phyloP scores from a whole-genome alignment of 73 alveolate genomes.

The Paramecium bursaria region DNA sequence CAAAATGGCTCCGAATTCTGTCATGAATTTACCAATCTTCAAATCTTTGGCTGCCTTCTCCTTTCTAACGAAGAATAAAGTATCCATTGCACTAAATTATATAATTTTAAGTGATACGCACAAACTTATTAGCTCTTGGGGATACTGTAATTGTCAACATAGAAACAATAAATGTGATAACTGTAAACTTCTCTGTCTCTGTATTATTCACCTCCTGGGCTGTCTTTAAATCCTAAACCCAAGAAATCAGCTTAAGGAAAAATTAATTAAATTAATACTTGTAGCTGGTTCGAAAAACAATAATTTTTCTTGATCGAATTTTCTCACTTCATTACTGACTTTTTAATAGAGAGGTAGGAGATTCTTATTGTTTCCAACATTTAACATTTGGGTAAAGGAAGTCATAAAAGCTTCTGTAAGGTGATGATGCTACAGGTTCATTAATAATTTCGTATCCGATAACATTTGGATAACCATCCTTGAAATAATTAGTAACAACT shows the following conservation, averaged over 20 bases:
- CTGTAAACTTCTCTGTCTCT: conserved; percentile 66
- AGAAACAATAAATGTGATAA: conserved; percentile 65
- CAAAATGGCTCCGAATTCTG: conserved; percentile 84
- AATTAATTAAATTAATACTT: conserved; percentile 60
- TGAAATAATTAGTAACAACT: conserved; percentile 81
- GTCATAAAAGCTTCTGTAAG: conserved; percentile 74
- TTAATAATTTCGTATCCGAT: conserved; percentile 92
- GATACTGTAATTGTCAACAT: conserved; percentile 59
- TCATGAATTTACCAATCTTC: conserved; percentile 75
- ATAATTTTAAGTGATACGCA: neutral
- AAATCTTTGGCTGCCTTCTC: conserved; percentile 73
- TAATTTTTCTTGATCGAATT: conserved; percentile 76
- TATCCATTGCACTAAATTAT: conserved; percentile 67
- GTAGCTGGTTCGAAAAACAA: conserved; percentile 88
- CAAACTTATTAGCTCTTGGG: conserved; percentile 70
- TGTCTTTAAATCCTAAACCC: conserved; percentile 69
- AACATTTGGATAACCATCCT: conserved; percentile 72
- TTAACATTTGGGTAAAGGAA: conserved; percentile 78
- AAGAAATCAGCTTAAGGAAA: conserved; percentile 63
- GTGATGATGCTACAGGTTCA: conserved; percentile 90
- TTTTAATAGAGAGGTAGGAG: conserved; percentile 80
- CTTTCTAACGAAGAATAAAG: conserved; percentile 70
- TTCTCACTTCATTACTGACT: conserved; percentile 75
- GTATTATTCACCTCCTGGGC: conserved; percentile 69
- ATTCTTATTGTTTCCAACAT: conserved; percentile 74